A percentile compares a stretch with the other conserved stretches of the same genome.
phyloP scores from a whole-genome alignment of 768 basidiomycete species.

The Rickenella mellea region DNA sequence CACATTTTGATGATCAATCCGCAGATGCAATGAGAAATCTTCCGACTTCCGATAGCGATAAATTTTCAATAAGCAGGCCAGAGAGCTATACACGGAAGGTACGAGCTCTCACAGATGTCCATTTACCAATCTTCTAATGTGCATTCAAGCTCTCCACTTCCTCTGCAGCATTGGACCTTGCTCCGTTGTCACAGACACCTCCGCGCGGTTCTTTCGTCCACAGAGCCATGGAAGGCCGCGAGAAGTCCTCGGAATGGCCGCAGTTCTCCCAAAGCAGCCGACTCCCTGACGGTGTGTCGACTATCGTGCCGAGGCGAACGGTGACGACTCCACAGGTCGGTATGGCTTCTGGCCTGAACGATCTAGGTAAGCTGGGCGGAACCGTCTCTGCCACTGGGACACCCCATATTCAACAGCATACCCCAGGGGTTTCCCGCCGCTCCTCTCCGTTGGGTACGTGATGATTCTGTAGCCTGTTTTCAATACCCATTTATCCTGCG shows the following conservation, averaged over 20 bases:
- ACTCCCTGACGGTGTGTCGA: slow-evolving; percentile 45
- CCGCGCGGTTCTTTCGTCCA: slow-evolving; percentile 49
- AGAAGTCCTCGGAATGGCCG: slow-evolving; percentile 89
- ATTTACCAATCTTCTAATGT: not conserved
- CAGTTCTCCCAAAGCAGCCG: slow-evolving; percentile 66
- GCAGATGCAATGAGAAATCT: slow-evolving; percentile 82
- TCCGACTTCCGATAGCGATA: slow-evolving; percentile 85
- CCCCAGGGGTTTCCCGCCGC: slow-evolving; percentile 36
- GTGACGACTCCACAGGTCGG: slow-evolving; percentile 69
- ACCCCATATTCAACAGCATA: slow-evolving; percentile 53
- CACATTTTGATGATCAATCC: slow-evolving; percentile 10
- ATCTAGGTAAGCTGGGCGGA: slow-evolving; percentile 29
- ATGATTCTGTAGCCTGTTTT: slow-evolving; percentile 3
- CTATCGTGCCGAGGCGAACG: slow-evolving; percentile 55
- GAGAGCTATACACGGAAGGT: not conserved
- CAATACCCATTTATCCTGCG: too few species aligned
- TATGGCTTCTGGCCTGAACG: slow-evolving; percentile 39
- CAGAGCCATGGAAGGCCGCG: slow-evolving; percentile 47
- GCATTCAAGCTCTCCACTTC: slow-evolving; percentile 76
- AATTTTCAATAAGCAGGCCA: slow-evolving; percentile 42
- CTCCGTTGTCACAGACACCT: slow-evolving; percentile 78
- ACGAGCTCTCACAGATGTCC: not conserved
- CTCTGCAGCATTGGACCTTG: slow-evolving; percentile 88
- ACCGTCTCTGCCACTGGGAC: slow-evolving; percentile 52
- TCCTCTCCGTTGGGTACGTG: slow-evolving; percentile 15